Percentiles rank a stretch among this genome's conserved stretches.
Conservation (phyloP, 495 filamentous ascomycete species). For the Lindgomyces ingoldianus region DNA sequence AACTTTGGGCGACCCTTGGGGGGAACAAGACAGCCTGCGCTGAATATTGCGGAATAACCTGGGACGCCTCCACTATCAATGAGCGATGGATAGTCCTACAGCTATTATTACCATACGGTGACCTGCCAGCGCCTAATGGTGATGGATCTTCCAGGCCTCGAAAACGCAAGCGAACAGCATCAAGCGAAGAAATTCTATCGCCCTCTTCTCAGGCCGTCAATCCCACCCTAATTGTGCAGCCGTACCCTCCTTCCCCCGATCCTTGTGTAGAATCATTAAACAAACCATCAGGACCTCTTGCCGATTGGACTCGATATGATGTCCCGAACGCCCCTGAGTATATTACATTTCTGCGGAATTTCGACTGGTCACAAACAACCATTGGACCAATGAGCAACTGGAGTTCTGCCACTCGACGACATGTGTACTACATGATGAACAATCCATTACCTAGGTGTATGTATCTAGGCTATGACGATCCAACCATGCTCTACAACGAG, state of each 20-base stretch:
- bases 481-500: constrained; percentile 21
- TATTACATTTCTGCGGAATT: constrained; percentile 6
- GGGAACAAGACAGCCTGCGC: not conserved
- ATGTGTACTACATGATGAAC: constrained; percentile 15
- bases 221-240: not conserved
- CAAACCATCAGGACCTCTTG: not conserved
- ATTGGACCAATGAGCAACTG: constrained; percentile 21
- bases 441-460: constrained; percentile 7
- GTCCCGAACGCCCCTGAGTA: not conserved
- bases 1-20: not conserved
- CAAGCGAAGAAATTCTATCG: not conserved
- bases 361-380: constrained; percentile 20
- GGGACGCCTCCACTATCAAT: not conserved
- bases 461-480: constrained; percentile 16
- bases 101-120: not conserved
- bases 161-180: not conserved
- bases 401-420: constrained; percentile 2
- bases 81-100: constrained; percentile 1
- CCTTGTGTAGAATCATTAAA: not conserved
- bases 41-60: not conserved
- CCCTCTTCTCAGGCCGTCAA: not conserved
- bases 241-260: not conserved
- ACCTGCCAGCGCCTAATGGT: not conserved
- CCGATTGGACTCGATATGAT: constrained; percentile 16
- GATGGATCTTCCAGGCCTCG: not conserved